These are phyloP conservation scores for Digitaria exilis DNA, from an alignment of 202 grass and related monocot species.

Conservation along the genomic window DNA sequence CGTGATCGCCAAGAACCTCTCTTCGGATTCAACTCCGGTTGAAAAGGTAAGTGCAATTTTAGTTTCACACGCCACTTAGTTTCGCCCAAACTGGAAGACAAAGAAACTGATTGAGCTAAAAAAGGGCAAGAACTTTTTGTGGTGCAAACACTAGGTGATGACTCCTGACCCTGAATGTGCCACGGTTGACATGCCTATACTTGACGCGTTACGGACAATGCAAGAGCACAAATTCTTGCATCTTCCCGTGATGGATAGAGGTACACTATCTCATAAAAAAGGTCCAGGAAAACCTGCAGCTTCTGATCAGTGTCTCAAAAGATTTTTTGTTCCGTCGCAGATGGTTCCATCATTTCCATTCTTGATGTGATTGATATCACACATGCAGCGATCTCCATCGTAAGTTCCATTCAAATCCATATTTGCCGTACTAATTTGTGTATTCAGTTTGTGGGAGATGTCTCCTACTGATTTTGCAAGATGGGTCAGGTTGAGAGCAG, in stretches of 20 bases:
- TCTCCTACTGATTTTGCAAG: neutral
- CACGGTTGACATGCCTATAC: conserved; percentile 66
- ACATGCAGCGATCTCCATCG: conserved; percentile 59
- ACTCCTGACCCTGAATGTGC: conserved; percentile 75
- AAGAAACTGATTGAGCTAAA: neutral
- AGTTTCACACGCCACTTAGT: neutral
- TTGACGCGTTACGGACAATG: conserved; percentile 78
- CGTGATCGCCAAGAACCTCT: conserved; percentile 63
- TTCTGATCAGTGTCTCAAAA: neutral
- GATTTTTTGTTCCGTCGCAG: conserved; percentile 11
- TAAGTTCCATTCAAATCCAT: conserved; percentile 34
- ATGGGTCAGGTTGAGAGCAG: conserved; percentile 56
- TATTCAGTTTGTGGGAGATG: neutral
- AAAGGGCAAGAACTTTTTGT: neutral
- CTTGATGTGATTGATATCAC: conserved; percentile 75
- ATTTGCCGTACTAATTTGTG: neutral
- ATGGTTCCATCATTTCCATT: conserved; percentile 65
- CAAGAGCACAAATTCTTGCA: conserved; percentile 83
- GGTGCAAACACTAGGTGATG: conserved; percentile 56
- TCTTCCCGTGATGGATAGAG: conserved; percentile 70
- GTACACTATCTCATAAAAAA: neutral
- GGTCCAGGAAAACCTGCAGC: neutral
- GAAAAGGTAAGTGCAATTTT: conserved; percentile 47
- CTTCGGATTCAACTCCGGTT: conserved; percentile 50
- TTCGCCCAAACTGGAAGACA: neutral